Conservation (phyloP, 2,329 filamentous ascomycete genomes). For the Fusarium solani-melongenae region DNA sequence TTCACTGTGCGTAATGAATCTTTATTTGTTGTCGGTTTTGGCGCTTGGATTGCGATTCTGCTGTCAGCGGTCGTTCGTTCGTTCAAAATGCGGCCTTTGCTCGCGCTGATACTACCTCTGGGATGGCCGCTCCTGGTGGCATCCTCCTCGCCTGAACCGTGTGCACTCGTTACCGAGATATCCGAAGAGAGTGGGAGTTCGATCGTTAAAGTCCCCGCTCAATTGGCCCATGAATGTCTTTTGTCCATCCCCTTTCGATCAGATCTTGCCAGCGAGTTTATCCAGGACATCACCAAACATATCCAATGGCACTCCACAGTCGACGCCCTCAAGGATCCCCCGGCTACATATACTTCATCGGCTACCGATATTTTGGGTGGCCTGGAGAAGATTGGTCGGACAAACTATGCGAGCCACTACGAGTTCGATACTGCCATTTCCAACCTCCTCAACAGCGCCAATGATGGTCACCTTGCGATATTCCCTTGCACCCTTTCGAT, state of each 20-base stretch:
- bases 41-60: not conserved
- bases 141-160: not conserved
- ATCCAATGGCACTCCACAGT: slow-evolving; percentile 24
- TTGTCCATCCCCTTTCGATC: slow-evolving; percentile 1
- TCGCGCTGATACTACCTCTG: not conserved
- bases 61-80: not conserved
- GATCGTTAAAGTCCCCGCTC: not conserved
- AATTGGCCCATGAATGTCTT: slow-evolving; percentile 2
- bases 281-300: slow-evolving; percentile 1
- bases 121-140: not conserved
- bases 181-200: not conserved
- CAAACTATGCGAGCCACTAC: not conserved
- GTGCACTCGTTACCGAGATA: not conserved
- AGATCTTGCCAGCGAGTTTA: not conserved
- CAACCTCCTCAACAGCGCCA: not conserved
- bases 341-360: slow-evolving; percentile 7
- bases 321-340: slow-evolving; percentile 22
- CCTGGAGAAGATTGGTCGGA: not conserved
- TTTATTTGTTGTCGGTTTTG: not conserved
- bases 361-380: slow-evolving; percentile 17
- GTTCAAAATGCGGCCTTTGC: not conserved
- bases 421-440: slow-evolving; percentile 10
- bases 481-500: not conserved
- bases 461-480: not conserved
- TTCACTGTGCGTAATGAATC: not conserved